Base-by-base conservation (phyloP, 768 basidiomycete species). In the Suillus brevipes region DNA sequence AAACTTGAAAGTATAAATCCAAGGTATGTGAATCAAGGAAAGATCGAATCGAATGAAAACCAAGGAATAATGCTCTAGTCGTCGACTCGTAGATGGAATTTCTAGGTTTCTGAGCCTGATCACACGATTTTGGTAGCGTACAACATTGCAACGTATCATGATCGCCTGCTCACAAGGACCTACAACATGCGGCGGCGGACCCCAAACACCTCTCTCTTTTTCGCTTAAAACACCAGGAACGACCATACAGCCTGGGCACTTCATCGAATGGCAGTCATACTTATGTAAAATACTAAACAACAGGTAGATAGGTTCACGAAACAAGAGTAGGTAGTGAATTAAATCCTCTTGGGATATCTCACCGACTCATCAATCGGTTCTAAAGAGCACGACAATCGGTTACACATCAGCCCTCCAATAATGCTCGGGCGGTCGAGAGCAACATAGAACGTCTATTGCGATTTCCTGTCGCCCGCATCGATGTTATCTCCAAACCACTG, bases 401-500 rank as follows among this genome's bases (percentile, higher is more conserved):
- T 14, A 63, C 43, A 45, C 45, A 37, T 31, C 49, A 50, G 43
- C 20, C 60, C 43, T 40, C 55, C 52, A 38, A 64, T 28, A 14
- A 57, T 62, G 56, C 52, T 60, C 36, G 25, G 43, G 53, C 25
- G 49, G 40, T 47, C 59, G 36, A 62, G 56, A 63, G 36, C n/a
- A 63, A 59, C 23, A 6, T 18, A 56, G 9, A 42, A 16, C 23
- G 18, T 36, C 23, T 14, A 23, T 38, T 37, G 16, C 8, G 5
- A 8, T 58, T 20, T 23, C 25, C 60, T 60, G 40, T 62, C 64
- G 34, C 40, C 66, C 16, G 13, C 40, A 20, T 68, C 70, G 53
- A 78, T 63, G 65, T 75, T 73, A 52, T 77, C 74, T 56, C 68
- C 71, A 71, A 74, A 75, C 77, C 75, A 76, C 72, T 74, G 63